A percentile compares a stretch with the other conserved stretches of the same genome.
Conservation (phyloP, 176 grass and related monocot genomes). For the Neostapfia colusana region DNA sequence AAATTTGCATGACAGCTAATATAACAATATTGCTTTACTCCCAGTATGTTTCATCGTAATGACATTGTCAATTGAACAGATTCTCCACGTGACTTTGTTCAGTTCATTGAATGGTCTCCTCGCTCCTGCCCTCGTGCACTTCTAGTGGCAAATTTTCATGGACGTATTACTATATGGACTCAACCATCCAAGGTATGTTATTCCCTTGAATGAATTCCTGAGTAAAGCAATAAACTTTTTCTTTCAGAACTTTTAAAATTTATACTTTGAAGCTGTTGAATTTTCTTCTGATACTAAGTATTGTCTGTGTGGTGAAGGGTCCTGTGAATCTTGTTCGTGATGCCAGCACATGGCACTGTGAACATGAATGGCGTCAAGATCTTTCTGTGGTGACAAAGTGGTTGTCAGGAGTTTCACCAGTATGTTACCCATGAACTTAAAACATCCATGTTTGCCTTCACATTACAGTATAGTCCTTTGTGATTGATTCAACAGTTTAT, state of each 20-base stretch:
- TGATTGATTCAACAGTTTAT: conserved; percentile 9
- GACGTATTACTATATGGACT: conserved; percentile 97
- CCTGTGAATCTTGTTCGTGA: conserved; percentile 90
- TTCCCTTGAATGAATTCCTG: conserved; percentile 23
- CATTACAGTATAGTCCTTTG: not conserved
- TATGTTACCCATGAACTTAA: conserved; percentile 29
- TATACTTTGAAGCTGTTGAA: not conserved
- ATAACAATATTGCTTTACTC: not conserved
- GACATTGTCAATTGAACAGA: conserved; percentile 64
- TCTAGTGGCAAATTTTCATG: conserved; percentile 97
- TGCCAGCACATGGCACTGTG: conserved; percentile 80
- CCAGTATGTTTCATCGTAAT: conserved; percentile 29
- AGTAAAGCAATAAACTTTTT: not conserved
- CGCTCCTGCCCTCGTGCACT: conserved; percentile 82
- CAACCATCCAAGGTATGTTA: conserved; percentile 75
- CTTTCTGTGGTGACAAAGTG: conserved; percentile 98
- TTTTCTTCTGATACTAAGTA: conserved; percentile 12
- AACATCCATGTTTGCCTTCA: conserved; percentile 1
- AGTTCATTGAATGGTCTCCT: conserved; percentile 99
- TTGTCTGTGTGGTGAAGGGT: conserved; percentile 55
- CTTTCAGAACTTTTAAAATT: conserved; percentile 1
- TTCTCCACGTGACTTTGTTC: conserved; percentile 98
- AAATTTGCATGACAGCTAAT: not conserved
- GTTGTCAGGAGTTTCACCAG: conserved; percentile 83
- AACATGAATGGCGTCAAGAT: conserved; percentile 98